Evolutionary conservation across 2,329 filamentous ascomycete species (phyloP).

Genomic region (Colletotrichum camelliae): DNA sequence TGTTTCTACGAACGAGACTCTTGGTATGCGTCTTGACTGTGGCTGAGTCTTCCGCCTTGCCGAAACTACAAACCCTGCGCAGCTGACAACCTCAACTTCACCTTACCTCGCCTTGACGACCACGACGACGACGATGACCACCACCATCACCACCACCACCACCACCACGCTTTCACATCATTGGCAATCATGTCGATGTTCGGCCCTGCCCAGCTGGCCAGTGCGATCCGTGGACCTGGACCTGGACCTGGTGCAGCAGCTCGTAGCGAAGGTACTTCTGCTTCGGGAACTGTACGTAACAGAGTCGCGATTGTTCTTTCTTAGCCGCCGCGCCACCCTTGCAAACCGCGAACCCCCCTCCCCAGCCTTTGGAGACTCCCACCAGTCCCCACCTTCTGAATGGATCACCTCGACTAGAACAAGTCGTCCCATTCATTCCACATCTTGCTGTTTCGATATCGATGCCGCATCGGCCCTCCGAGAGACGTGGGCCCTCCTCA

Average conservation of each 20-base stretch:
- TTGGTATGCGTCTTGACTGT: neutral
- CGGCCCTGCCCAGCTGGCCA: too few relatives aligned
- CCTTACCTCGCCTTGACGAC: too few relatives aligned
- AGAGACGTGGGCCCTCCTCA: neutral
- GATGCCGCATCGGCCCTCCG: conserved; percentile 14
- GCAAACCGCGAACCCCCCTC: neutral
- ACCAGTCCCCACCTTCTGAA: neutral
- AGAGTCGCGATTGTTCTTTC: neutral
- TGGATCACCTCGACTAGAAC: neutral
- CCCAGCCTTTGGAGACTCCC: too few relatives aligned
- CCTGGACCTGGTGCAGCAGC: too few relatives aligned
- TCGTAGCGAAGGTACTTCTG: too few relatives aligned
- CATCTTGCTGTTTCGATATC: neutral
- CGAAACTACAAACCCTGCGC: neutral
- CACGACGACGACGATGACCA: too few relatives aligned
- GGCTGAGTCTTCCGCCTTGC: neutral
- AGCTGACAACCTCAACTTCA: neutral
- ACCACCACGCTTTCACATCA: too few relatives aligned
- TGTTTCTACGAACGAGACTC: neutral
- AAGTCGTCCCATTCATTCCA: neutral
- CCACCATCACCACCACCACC: too few relatives aligned
- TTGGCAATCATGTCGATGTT: too few relatives aligned
- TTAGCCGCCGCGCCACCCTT: neutral
- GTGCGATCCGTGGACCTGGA: too few relatives aligned
- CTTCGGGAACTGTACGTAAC: neutral